Conservation (phyloP, 352 stramenopile genomes). For the Pythium brassicae region DNA sequence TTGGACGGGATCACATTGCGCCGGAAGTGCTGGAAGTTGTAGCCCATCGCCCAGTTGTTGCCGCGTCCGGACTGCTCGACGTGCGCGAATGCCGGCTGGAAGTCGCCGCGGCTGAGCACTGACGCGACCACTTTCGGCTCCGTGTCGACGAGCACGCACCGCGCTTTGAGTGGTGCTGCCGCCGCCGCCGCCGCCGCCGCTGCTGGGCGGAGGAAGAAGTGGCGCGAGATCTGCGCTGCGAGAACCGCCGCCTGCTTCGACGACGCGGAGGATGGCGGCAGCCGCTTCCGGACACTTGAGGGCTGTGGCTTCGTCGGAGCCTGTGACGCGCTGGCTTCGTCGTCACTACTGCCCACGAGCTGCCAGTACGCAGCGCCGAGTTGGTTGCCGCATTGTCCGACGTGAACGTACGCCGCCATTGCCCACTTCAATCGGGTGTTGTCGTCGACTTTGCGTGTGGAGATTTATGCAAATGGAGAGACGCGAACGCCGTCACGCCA, state of each 20-base stretch:
- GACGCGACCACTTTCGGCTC: slow-evolving; percentile 70
- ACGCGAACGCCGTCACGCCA: too few species aligned
- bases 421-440: too few species aligned
- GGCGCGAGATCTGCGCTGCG: not conserved
- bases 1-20: slow-evolving; percentile 26
- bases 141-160: slow-evolving; percentile 75
- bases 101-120: slow-evolving; percentile 14
- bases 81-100: slow-evolving; percentile 43
- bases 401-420: slow-evolving; percentile 65
- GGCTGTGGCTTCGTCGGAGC: too few species aligned
- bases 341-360: slow-evolving; percentile 13
- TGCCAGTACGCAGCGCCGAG: slow-evolving; percentile 70
- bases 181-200: too few species aligned
- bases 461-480: too few species aligned
- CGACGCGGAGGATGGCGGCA: not conserved
- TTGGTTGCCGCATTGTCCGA: slow-evolving; percentile 80
- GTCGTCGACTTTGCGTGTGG: too few species aligned
- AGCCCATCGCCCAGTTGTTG: slow-evolving; percentile 90
- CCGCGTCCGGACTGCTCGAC: slow-evolving; percentile 69
- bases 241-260: not conserved
- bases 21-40: slow-evolving; percentile 46
- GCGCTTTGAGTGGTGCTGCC: slow-evolving; percentile 23
- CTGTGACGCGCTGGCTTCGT: not conserved
- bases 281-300: too few species aligned
- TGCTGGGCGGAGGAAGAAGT: slow-evolving; percentile 41